phyloP scores from a whole-genome alignment of 1,139 yeast genomes.

The Blastobotrys illinoisensis region DNA sequence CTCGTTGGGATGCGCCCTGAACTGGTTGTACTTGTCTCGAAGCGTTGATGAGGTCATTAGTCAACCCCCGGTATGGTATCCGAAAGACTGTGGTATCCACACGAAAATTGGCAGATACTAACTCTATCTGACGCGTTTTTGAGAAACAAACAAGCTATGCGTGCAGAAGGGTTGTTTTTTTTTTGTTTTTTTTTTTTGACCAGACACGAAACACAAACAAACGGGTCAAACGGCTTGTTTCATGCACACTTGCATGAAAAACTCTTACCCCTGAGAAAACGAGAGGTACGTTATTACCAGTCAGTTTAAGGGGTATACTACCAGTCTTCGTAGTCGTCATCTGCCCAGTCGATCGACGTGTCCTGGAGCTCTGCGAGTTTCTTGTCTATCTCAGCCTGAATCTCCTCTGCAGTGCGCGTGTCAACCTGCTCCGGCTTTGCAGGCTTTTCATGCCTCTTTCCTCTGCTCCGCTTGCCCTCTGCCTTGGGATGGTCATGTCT shows the following conservation, averaged over 20 bases:
- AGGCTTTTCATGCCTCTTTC: neutral
- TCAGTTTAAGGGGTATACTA: neutral
- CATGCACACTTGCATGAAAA: neutral
- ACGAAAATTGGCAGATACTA: neutral
- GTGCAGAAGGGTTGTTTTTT: neutral
- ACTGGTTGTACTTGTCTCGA: conserved; percentile 12
- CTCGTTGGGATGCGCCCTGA: conserved; percentile 17
- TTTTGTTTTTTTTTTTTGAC: neutral
- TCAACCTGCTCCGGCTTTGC: neutral
- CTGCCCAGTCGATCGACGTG: neutral
- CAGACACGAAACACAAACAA: neutral
- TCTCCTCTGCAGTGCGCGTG: neutral
- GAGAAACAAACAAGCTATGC: neutral
- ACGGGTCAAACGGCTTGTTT: neutral
- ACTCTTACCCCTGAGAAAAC: neutral
- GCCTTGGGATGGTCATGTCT: neutral
- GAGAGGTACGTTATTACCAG: too few relatives aligned
- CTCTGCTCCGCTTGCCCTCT: too few relatives aligned
- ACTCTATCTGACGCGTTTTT: neutral
- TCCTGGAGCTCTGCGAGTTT: neutral
- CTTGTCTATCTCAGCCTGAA: neutral
- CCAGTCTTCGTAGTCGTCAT: neutral
- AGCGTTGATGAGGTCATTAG: conserved; percentile 4
- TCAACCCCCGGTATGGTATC: too few relatives aligned
- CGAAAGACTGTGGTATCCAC: too few relatives aligned